phyloP scores from a whole-genome alignment of 139 green algal genomes.

The Penium margaritaceum region DNA sequence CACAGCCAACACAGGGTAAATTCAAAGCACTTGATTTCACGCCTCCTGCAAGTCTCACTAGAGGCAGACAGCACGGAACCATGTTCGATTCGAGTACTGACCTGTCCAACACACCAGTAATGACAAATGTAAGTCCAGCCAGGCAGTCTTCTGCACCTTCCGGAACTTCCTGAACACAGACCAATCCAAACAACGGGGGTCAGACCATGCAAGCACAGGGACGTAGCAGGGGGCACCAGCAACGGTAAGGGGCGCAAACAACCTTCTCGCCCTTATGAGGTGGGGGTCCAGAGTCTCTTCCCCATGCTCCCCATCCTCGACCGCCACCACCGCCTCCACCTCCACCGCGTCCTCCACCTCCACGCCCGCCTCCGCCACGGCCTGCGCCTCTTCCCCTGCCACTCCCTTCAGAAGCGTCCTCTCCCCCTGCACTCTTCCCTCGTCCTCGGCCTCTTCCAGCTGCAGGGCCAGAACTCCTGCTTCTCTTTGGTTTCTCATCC shows the following conservation, averaged over 20 bases:
- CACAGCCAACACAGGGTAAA: neutral
- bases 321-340: constrained; percentile 24
- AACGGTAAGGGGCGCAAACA: neutral
- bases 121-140: constrained; percentile 78
- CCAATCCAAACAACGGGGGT: neutral
- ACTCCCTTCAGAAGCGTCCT: neutral
- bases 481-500: too few relatives aligned
- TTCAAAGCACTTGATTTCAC: neutral
- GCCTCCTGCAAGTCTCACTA: neutral
- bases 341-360: constrained; percentile 25
- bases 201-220: neutral
- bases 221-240: neutral
- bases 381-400: constrained; percentile 7
- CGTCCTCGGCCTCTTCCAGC: neutral
- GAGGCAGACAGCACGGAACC: neutral
- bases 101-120: constrained; percentile 58
- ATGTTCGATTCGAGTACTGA: constrained; percentile 1
- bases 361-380: neutral
- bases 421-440: neutral
- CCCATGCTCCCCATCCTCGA: neutral
- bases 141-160: constrained; percentile 77
- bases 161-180: constrained; percentile 42
- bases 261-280: constrained; percentile 42
- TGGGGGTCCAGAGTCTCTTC: constrained; percentile 23
- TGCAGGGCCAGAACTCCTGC: neutral